Base-by-base conservation (phyloP, 2,329 filamentous ascomycete genomes). In the Hypoxylon rubiginosum region DNA sequence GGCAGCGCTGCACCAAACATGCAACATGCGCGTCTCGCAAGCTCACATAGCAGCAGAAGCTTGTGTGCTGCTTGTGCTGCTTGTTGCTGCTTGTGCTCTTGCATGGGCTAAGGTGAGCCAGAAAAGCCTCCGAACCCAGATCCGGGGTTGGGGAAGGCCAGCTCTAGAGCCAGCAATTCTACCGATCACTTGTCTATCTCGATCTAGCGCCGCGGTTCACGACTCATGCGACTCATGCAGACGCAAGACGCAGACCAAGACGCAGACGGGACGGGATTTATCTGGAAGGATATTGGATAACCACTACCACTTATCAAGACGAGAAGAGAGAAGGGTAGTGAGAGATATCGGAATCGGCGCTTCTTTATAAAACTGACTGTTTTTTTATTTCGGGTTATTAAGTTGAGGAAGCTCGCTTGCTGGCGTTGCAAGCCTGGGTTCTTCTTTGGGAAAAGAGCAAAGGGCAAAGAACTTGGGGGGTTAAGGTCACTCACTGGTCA, bases 61-160 rank as follows among this genome's bases (percentile, higher is more conserved):
- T 24, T 24, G 21, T 24, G 21, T 24, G 21, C 21, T 24, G 21
- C 21, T 24, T 24, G 21, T 24, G 21, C 2, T 24, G 21, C 21
- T 24, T 30, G 52, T 32, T 62, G 21, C 61, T 67, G 61, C 62
- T 64, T 52, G 59, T 67, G 65, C 61, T 67, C 61, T 67, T 66
- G 69, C 39, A 66, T 64, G 66, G 57, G 62, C 57, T 62, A 69
- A 69, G 69, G 69, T 69, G 69, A 71, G 49, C 66, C 58, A 69
- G 64, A 66, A 67, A 70, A 71, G 67, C 67, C 67, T 67, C 64
- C 66, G 67, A 70, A 64, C 56, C 61, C 64, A 68, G 68, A 72
- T 72, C 64, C 53, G 70, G 67, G 59, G 48, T 53, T 60, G 62
- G 46, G 15, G 53, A 57, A 32, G 34, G 62, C 67, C 56, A 62